These are phyloP conservation scores for Jacaranda copaia DNA, from an alignment of 257 asterid species.

Conservation along the genomic window DNA sequence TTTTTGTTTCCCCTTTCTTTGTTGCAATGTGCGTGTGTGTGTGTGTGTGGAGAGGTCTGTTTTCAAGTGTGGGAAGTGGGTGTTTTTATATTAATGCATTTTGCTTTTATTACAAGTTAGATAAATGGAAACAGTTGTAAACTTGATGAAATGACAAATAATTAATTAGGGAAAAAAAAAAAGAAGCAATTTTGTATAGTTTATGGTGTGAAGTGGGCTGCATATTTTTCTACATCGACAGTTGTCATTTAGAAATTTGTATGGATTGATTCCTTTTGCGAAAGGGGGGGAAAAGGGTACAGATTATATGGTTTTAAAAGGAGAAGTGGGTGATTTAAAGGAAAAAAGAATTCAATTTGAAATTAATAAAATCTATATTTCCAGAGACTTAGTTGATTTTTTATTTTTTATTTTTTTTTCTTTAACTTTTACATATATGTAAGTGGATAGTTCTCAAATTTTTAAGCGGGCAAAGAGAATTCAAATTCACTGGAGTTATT, in stretches of 20 bases:
- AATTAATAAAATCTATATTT: not conserved
- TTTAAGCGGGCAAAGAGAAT: not conserved
- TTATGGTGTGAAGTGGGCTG: constrained; percentile 59
- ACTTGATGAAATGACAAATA: constrained; percentile 3
- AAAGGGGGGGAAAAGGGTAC: constrained; percentile 3
- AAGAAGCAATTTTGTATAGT: constrained; percentile 7
- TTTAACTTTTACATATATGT: not conserved
- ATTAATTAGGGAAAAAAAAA: not conserved
- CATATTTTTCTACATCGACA: constrained; percentile 61
- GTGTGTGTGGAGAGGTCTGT: constrained; percentile 31
- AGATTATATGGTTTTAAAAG: constrained; percentile 45
- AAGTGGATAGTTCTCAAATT: constrained; percentile 4
- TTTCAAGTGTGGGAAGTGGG: constrained; percentile 48
- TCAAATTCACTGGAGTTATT: too few relatives aligned
- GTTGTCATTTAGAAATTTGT: constrained; percentile 64
- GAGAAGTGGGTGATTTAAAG: constrained; percentile 45
- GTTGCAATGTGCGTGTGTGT: constrained; percentile 25
- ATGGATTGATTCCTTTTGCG: constrained; percentile 58
- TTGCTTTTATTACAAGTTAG: constrained; percentile 49
- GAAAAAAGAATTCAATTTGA: constrained; percentile 14
- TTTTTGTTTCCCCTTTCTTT: constrained; percentile 25
- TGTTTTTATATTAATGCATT: constrained; percentile 45
- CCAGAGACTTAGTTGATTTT: not conserved
- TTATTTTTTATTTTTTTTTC: not conserved
- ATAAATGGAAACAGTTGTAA: constrained; percentile 25